phyloP scores from a whole-genome alignment of 225 moss, liverwort and hornwort species.

The Neckera pumila region DNA sequence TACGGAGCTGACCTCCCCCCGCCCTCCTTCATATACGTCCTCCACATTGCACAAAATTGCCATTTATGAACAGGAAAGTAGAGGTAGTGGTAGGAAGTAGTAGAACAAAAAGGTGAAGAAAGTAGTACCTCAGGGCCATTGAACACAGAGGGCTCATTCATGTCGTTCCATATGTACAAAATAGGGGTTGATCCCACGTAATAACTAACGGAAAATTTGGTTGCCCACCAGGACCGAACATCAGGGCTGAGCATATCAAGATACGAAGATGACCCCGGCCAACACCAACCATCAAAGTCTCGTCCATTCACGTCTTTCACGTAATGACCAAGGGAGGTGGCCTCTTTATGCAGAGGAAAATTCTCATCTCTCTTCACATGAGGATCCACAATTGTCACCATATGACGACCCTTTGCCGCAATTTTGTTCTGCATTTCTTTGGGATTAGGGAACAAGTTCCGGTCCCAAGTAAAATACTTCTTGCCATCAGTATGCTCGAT shows the following conservation, averaged over 20 bases:
- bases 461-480: conserved; percentile 97
- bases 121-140: conserved; percentile 91
- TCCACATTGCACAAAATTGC: neutral
- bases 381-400: conserved; percentile 99
- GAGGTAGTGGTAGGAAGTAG: neutral
- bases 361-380: conserved; percentile 91
- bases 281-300: conserved; percentile 99
- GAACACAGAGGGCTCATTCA: conserved; percentile 99
- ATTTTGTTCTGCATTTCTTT: conserved; percentile 94
- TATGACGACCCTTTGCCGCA: conserved; percentile 89
- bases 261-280: conserved; percentile 94
- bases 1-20: neutral
- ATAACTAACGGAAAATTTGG: conserved; percentile 57
- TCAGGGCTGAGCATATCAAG: conserved; percentile 83
- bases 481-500: conserved; percentile 98
- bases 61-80: neutral
- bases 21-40: neutral
- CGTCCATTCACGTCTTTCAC: conserved; percentile 65
- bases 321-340: conserved; percentile 70
- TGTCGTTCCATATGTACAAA: conserved; percentile 96
- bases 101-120: neutral
- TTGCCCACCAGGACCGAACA: conserved; percentile 92
- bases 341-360: conserved; percentile 77
- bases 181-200: conserved; percentile 82
- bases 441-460: conserved; percentile 63